A percentile compares a stretch with the other conserved stretches of the same genome.
Evolutionary conservation across 805 yeast genomes (phyloP).

Genomic region (Ogataea thermomethanolica): DNA sequence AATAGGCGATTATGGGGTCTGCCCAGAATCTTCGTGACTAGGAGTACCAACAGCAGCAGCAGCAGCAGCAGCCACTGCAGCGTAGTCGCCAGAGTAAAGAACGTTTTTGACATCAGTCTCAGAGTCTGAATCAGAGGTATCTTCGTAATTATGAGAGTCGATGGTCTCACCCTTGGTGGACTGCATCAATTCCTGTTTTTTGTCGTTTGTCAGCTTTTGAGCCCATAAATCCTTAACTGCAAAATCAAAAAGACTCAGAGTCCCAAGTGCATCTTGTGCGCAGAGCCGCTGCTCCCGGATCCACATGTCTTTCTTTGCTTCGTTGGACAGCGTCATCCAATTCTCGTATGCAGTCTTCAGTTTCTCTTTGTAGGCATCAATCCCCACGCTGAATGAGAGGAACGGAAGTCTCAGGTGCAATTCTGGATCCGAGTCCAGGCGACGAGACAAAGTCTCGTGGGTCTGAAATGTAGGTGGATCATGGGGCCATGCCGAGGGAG

Average conservation of each 20-base stretch:
- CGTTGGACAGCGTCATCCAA: slow-evolving; percentile 39
- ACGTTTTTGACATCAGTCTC: slow-evolving; percentile 11
- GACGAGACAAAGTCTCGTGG: slow-evolving; percentile 29
- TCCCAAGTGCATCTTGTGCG: slow-evolving; percentile 42
- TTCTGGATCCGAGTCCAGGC: slow-evolving; percentile 21
- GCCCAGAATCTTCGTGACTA: slow-evolving; percentile 1
- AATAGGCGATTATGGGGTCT: background rate
- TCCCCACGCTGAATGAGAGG: slow-evolving; percentile 9
- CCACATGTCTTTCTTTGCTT: slow-evolving; percentile 42
- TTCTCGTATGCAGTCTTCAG: slow-evolving; percentile 44
- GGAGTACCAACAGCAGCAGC: slow-evolving; percentile 20
- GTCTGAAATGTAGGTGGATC: slow-evolving; percentile 50
- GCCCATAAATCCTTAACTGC: slow-evolving; percentile 42
- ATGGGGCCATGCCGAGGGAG: slow-evolving; percentile 48
- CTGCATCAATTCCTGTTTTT: slow-evolving; percentile 15
- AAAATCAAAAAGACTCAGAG: slow-evolving; percentile 41
- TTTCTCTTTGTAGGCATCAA: slow-evolving; percentile 32
- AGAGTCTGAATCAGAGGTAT: slow-evolving; percentile 6
- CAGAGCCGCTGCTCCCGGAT: slow-evolving; percentile 40
- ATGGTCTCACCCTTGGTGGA: slow-evolving; percentile 1
- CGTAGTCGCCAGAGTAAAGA: slow-evolving; percentile 27
- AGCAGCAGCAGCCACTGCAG: slow-evolving; percentile 35
- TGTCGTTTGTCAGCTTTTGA: slow-evolving; percentile 20
- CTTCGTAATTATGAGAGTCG: slow-evolving; percentile 9
- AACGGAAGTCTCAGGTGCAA: slow-evolving; percentile 24